phyloP scores from a whole-genome alignment of 2,329 filamentous ascomycete species.

The Stachybotrys chartarum region DNA sequence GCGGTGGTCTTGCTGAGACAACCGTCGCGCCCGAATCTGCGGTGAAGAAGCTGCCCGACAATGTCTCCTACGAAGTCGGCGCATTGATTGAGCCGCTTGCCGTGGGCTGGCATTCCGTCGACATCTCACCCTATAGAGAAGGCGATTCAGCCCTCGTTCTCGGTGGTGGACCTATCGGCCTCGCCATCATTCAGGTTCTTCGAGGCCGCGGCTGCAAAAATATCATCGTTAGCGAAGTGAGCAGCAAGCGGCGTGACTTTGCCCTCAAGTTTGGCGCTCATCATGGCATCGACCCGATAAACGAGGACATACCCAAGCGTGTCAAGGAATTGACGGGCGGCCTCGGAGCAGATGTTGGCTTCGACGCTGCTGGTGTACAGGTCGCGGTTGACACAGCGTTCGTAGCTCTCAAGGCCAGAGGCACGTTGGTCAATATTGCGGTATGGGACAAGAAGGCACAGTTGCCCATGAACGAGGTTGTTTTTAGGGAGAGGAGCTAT shows the following conservation, averaged over 20 bases:
- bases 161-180: slow-evolving; percentile 42
- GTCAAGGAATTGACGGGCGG: slow-evolving; percentile 39
- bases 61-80: slow-evolving; percentile 41
- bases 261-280: slow-evolving; percentile 37
- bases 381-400: slow-evolving; percentile 37
- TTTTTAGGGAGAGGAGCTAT: slow-evolving; percentile 13
- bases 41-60: slow-evolving; percentile 42
- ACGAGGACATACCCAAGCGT: slow-evolving; percentile 37
- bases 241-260: slow-evolving; percentile 30
- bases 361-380: slow-evolving; percentile 57
- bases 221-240: slow-evolving; percentile 40
- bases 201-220: slow-evolving; percentile 38
- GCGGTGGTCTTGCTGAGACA: slow-evolving; percentile 48
- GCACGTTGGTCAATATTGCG: slow-evolving; percentile 56
- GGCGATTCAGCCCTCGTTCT: slow-evolving; percentile 38
- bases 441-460: slow-evolving; percentile 45
- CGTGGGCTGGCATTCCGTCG: slow-evolving; percentile 37
- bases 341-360: slow-evolving; percentile 49
- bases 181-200: slow-evolving; percentile 38
- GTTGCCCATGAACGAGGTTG: slow-evolving; percentile 21
- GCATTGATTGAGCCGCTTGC: slow-evolving; percentile 46
- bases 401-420: slow-evolving; percentile 41
- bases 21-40: slow-evolving; percentile 43
- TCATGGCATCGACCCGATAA: slow-evolving; percentile 29
- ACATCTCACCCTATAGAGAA: slow-evolving; percentile 31